Evolutionary conservation across 2,329 filamentous ascomycete genomes (phyloP).

Genomic region (Epichloe festucae): DNA sequence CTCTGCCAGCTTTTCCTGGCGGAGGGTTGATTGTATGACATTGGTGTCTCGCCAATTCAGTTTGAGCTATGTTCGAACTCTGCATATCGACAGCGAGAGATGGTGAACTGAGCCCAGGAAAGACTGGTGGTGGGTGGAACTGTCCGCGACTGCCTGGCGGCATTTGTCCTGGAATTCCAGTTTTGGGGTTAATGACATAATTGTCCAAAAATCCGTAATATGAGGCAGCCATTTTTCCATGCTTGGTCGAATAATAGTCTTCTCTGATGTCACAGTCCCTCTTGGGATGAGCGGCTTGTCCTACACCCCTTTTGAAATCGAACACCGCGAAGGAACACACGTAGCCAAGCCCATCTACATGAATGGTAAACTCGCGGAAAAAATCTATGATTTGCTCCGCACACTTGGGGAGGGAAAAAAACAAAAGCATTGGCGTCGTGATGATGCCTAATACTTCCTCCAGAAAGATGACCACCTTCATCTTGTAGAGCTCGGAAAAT

Average conservation of each 20-base stretch:
- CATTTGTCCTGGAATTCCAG: conserved; percentile 48
- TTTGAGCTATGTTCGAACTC: conserved; percentile 29
- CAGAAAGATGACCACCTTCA: conserved; percentile 81
- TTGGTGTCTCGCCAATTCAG: conserved; percentile 31
- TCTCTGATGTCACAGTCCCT: conserved; percentile 56
- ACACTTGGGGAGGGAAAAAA: conserved; percentile 68
- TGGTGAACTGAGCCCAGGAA: conserved; percentile 57
- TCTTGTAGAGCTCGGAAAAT: conserved; percentile 81
- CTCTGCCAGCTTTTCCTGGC: neutral
- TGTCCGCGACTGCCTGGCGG: conserved; percentile 37
- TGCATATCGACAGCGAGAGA: conserved; percentile 44
- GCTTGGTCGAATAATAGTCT: conserved; percentile 89
- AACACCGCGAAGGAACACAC: conserved; percentile 97
- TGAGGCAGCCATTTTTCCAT: conserved; percentile 96
- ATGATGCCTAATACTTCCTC: conserved; percentile 90
- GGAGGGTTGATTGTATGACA: conserved; percentile 6
- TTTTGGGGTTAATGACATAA: conserved; percentile 65
- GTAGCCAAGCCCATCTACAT: conserved; percentile 90
- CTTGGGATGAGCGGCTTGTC: conserved; percentile 25
- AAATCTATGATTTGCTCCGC: conserved; percentile 94
- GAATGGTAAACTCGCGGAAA: conserved; percentile 93
- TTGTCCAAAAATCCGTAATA: conserved; percentile 93
- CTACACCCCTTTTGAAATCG: conserved; percentile 81
- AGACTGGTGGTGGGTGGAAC: conserved; percentile 64
- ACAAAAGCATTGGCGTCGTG: conserved; percentile 75